Conservation (phyloP, 2,329 filamentous ascomycete genomes). For the Xylariaceae sp. region DNA sequence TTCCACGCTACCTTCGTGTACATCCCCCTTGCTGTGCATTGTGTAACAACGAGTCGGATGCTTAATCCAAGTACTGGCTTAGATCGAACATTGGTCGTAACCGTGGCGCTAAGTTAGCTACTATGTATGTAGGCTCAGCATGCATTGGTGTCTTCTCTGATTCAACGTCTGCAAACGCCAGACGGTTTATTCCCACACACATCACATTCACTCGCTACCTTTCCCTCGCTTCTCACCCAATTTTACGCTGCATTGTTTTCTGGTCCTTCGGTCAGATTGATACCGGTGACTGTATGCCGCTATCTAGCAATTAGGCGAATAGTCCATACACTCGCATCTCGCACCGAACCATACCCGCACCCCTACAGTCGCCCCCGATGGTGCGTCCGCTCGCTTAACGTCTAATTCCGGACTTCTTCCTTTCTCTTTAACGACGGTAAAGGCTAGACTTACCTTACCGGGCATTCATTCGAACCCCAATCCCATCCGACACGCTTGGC, state of each 20-base stretch:
- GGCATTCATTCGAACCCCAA: slow-evolving; percentile 4
- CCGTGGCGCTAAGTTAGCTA: too few relatives aligned
- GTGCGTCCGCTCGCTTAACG: slow-evolving; percentile 12
- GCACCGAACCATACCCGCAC: background rate
- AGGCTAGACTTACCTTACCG: slow-evolving; percentile 2
- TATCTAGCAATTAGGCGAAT: too few relatives aligned
- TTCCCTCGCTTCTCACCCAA: background rate
- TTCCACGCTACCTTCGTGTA: too few relatives aligned
- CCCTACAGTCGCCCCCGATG: background rate
- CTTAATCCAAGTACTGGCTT: background rate
- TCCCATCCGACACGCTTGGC: slow-evolving; percentile 10
- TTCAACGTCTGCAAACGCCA: background rate
- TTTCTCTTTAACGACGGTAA: slow-evolving; percentile 3
- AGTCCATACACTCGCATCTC: too few relatives aligned
- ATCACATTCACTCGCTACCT: background rate
- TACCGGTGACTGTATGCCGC: too few relatives aligned
- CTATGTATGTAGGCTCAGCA: too few relatives aligned
- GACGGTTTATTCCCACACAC: background rate
- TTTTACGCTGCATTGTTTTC: background rate
- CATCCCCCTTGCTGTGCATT: background rate
- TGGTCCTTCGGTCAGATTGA: too few relatives aligned
- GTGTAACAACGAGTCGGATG: background rate
- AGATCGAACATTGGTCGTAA: too few relatives aligned
- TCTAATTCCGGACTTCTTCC: slow-evolving; percentile 5
- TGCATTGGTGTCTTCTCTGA: too few relatives aligned